Evolutionary conservation across 1,284 basidiomycete genomes (phyloP).

Genomic region (Cronartium quercuum): DNA sequence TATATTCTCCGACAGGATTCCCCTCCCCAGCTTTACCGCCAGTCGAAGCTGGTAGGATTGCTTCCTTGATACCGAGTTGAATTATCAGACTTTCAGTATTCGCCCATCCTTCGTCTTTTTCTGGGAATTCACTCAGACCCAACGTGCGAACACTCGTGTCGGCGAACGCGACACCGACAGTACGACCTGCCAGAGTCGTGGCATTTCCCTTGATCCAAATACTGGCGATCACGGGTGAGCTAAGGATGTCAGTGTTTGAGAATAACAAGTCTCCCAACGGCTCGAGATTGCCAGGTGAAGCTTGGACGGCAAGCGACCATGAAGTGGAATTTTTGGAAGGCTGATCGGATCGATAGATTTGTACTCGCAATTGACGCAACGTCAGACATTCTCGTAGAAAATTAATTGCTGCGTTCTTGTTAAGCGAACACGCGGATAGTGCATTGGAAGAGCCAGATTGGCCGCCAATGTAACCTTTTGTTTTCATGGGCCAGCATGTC

Average conservation of each 20-base stretch:
- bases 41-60: slow-evolving; percentile 57
- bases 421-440: slow-evolving; percentile 72
- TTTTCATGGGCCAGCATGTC: background rate
- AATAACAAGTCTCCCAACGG: slow-evolving; percentile 92
- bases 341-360: slow-evolving; percentile 57
- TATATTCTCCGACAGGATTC: slow-evolving; percentile 68
- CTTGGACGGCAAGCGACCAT: slow-evolving; percentile 54
- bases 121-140: slow-evolving; percentile 76
- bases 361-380: slow-evolving; percentile 80
- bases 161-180: slow-evolving; percentile 56
- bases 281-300: slow-evolving; percentile 89
- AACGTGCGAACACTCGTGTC: slow-evolving; percentile 56
- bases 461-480: slow-evolving; percentile 57
- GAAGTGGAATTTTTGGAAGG: slow-evolving; percentile 39
- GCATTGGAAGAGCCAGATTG: slow-evolving; percentile 76
- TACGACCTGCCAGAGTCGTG: slow-evolving; percentile 54
- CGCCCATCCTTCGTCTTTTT: slow-evolving; percentile 62
- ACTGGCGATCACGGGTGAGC: slow-evolving; percentile 84
- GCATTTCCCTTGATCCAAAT: slow-evolving; percentile 60
- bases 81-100: slow-evolving; percentile 74
- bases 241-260: slow-evolving; percentile 69
- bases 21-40: slow-evolving; percentile 64
- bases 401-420: slow-evolving; percentile 70
- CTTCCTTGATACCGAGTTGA: slow-evolving; percentile 94
- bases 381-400: slow-evolving; percentile 88